Conservation (phyloP, 805 yeast genomes). For the Lachancea sp. region DNA sequence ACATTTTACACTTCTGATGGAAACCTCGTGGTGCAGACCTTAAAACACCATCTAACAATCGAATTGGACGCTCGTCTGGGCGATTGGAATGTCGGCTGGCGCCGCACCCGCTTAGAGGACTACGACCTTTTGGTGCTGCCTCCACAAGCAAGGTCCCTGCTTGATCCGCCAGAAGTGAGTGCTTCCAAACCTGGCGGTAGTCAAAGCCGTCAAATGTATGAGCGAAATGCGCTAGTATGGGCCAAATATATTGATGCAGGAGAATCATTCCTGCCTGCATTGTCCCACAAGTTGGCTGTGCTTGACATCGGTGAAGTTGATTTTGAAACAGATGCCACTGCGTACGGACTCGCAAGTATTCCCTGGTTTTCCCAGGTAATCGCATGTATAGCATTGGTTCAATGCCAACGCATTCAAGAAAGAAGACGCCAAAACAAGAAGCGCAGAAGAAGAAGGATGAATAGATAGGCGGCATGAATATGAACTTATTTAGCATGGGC, state of each 20-base stretch:
- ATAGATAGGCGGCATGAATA: too few species aligned
- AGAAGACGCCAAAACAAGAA: not conserved
- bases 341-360: conserved; percentile 5
- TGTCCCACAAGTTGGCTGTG: conserved; percentile 2
- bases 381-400: conserved; percentile 6
- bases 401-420: not conserved
- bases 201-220: not conserved
- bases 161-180: conserved; percentile 2
- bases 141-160: not conserved
- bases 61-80: conserved; percentile 5
- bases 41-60: not conserved
- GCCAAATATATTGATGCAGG: not conserved
- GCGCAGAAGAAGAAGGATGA: not conserved
- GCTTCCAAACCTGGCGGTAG: not conserved
- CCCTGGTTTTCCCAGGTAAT: conserved; percentile 9
- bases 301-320: conserved; percentile 5
- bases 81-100: conserved; percentile 7
- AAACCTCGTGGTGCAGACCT: not conserved
- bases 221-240: conserved; percentile 1
- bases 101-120: not conserved
- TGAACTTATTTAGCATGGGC: too few species aligned
- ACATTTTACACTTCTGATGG: conserved; percentile 3
- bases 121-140: conserved; percentile 2
- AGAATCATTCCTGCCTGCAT: not conserved
- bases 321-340: conserved; percentile 4